These are phyloP conservation scores for Phoenix dactylifera DNA, from an alignment of 176 grass and related monocot genomes.

Conservation along the genomic window DNA sequence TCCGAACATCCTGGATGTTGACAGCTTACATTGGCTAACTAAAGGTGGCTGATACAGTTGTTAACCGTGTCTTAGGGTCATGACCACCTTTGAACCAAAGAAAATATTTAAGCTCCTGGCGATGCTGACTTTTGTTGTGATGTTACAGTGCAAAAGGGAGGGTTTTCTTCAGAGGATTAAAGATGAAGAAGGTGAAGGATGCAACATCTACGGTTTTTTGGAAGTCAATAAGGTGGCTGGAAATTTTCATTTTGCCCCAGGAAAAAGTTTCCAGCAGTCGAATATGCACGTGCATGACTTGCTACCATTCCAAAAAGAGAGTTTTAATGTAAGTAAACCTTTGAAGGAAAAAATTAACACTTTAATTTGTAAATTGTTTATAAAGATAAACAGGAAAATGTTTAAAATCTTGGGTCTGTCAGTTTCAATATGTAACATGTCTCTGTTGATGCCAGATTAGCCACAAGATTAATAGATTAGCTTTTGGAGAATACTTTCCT, in stretches of 20 bases:
- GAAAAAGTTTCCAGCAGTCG: conserved; percentile 94
- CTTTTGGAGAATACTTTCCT: conserved; percentile 90
- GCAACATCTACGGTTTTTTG: conserved; percentile 91
- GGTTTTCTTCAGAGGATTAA: conserved; percentile 95
- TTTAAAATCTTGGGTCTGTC: too few relatives aligned
- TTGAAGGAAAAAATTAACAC: conserved; percentile 14
- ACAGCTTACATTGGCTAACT: too few relatives aligned
- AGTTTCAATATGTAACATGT: too few relatives aligned
- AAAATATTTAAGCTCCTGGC: neutral
- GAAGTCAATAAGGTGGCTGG: conserved; percentile 97
- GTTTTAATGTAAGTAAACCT: conserved; percentile 90
- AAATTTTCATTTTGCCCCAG: conserved; percentile 96
- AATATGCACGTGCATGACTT: conserved; percentile 97
- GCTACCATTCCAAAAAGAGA: conserved; percentile 94
- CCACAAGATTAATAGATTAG: conserved; percentile 80
- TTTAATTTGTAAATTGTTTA: too few relatives aligned
- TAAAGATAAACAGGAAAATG: too few relatives aligned
- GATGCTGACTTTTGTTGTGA: neutral
- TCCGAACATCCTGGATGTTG: too few relatives aligned
- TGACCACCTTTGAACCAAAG: neutral
- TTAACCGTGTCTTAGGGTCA: too few relatives aligned
- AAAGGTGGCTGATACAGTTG: too few relatives aligned
- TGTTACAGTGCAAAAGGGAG: conserved; percentile 88
- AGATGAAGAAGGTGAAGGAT: conserved; percentile 99
- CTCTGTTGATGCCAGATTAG: conserved; percentile 52